Percentiles rank a stretch among this genome's conserved stretches.
phyloP scores from a whole-genome alignment of 106 monocot species.

The Phalaenopsis equestris region DNA sequence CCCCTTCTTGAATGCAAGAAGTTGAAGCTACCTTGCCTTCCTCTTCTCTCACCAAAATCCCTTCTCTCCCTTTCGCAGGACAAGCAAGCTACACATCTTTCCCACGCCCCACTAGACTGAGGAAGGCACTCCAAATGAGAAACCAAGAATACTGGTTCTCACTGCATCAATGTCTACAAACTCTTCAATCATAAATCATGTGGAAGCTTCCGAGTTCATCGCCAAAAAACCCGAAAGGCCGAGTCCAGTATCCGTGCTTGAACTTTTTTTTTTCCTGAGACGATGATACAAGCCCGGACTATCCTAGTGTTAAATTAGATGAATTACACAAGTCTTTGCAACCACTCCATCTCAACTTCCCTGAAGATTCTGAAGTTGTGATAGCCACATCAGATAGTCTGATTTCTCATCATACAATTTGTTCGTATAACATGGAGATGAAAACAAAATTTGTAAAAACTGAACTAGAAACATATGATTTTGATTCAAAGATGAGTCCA shows the following conservation, averaged over 20 bases:
- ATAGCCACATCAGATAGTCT: constrained; percentile 11
- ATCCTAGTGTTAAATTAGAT: constrained; percentile 13
- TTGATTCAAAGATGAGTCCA: constrained; percentile 8
- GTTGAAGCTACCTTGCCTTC: too few relatives aligned
- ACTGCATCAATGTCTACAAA: constrained; percentile 6
- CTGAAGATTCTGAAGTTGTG: constrained; percentile 7
- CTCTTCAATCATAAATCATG: constrained; percentile 14
- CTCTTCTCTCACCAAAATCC: too few relatives aligned
- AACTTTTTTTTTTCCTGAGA: constrained; percentile 38
- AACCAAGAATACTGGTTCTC: not conserved
- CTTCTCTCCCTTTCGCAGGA: too few relatives aligned
- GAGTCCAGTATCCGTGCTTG: constrained; percentile 75
- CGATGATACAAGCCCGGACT: constrained; percentile 30
- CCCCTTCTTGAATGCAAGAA: too few relatives aligned
- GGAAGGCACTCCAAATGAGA: constrained; percentile 13
- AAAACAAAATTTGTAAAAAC: constrained; percentile 14
- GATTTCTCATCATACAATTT: not conserved
- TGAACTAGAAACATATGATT: constrained; percentile 5
- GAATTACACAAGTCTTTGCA: not conserved
- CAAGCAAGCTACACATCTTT: too few relatives aligned
- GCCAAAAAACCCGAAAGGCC: constrained; percentile 35
- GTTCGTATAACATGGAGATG: constrained; percentile 14
- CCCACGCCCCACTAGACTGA: too few relatives aligned
- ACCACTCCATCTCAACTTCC: constrained; percentile 12
- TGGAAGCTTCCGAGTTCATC: constrained; percentile 17